Conservation (phyloP, 768 basidiomycete species). For the Tylopilus vinaceipallidus region DNA sequence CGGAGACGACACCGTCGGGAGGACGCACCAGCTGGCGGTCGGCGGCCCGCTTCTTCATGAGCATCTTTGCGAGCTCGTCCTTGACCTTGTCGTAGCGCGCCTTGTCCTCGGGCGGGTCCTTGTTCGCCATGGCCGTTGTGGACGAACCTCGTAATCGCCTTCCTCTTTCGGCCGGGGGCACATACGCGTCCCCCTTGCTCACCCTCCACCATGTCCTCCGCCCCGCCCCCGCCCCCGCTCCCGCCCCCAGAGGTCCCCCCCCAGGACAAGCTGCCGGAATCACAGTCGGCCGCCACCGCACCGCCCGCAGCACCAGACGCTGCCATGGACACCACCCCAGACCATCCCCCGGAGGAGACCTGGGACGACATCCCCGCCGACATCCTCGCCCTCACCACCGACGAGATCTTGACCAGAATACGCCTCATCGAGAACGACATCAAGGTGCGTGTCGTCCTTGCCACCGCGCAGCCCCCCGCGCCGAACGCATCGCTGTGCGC, state of each 20-base stretch:
- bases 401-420: slow-evolving; percentile 87
- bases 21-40: slow-evolving; percentile 70
- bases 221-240: slow-evolving; percentile 56
- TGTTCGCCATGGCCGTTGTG: slow-evolving; percentile 35
- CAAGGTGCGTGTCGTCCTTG: slow-evolving; percentile 52
- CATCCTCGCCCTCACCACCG: slow-evolving; percentile 70
- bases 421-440: slow-evolving; percentile 96
- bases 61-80: slow-evolving; percentile 70
- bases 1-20: too few species aligned
- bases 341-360: slow-evolving; percentile 69
- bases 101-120: slow-evolving; percentile 56
- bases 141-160: too few species aligned
- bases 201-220: slow-evolving; percentile 49
- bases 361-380: slow-evolving; percentile 93
- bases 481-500: background rate
- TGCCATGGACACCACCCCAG: slow-evolving; percentile 75
- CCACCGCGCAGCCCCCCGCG: background rate
- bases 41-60: slow-evolving; percentile 69
- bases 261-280: slow-evolving; percentile 52
- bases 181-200: slow-evolving; percentile 27
- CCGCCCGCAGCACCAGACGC: slow-evolving; percentile 35
- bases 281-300: slow-evolving; percentile 29
- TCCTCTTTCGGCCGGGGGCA: slow-evolving; percentile 25
- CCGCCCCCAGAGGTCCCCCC: slow-evolving; percentile 36
- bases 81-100: slow-evolving; percentile 68